Evolutionary conservation across 1,284 basidiomycete species (phyloP).

Genomic region (Vanrija pseudolonga): DNA sequence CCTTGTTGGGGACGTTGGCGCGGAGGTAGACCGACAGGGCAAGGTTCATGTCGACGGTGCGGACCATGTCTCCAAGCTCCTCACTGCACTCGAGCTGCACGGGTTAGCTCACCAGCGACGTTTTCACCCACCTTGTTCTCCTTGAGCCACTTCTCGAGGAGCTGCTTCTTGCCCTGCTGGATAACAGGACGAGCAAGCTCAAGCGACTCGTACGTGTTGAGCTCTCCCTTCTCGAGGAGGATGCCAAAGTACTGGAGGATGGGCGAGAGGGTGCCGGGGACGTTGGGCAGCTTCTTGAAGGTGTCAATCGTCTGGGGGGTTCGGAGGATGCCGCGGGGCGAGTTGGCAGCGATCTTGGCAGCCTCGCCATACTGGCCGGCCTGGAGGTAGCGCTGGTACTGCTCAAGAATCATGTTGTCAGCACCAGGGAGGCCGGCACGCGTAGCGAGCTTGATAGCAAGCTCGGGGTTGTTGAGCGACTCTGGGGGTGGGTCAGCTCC

Average conservation of each 20-base stretch:
- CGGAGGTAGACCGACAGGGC: constrained; percentile 98
- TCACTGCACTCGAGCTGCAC: constrained; percentile 86
- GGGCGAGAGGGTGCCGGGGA: constrained; percentile 86
- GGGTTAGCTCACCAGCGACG: constrained; percentile 32
- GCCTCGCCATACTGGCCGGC: constrained; percentile 89
- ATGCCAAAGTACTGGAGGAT: constrained; percentile 99
- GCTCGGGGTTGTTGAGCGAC: constrained; percentile 93
- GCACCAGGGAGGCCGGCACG: constrained; percentile 97
- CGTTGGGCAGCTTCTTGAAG: constrained; percentile 91
- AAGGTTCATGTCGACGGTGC: constrained; percentile 86
- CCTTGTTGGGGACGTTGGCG: constrained; percentile 98
- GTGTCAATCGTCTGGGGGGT: constrained; percentile 95
- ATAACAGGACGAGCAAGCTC: constrained; percentile 95
- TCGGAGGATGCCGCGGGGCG: constrained; percentile 91
- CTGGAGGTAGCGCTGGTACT: constrained; percentile 91
- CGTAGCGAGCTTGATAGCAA: constrained; percentile 97
- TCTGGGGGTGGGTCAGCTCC: constrained; percentile 44
- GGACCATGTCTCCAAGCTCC: constrained; percentile 96
- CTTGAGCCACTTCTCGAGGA: constrained; percentile 99
- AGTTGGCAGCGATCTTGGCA: constrained; percentile 98
- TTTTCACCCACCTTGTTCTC: constrained; percentile 69
- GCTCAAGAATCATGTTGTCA: constrained; percentile 93
- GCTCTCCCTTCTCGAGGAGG: constrained; percentile 91
- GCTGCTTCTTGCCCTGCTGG: constrained; percentile 93
- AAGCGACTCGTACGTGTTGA: constrained; percentile 94